Conservation (phyloP, 75 land plant species). For the Chamaecyparis obtusa region DNA sequence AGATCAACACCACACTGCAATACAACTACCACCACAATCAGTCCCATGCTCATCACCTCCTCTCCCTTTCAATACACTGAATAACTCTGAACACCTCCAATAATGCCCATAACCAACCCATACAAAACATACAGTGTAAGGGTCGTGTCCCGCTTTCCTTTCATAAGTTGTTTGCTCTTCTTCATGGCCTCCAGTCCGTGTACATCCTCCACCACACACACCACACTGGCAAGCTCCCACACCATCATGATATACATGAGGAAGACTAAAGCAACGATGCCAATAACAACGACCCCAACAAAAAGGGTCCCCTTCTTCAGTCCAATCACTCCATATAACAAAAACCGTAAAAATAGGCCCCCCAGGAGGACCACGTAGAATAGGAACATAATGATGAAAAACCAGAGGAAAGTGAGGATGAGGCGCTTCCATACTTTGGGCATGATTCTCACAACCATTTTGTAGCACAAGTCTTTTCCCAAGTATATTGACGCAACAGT, state of each 20-base stretch:
- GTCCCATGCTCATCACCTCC: background rate
- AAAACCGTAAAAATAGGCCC: background rate
- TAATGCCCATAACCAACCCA: background rate
- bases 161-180: constrained; percentile 56
- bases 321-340: background rate
- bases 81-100: constrained; percentile 3
- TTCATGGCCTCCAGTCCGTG: constrained; percentile 58
- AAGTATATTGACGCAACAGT: constrained; percentile 60
- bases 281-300: no score
- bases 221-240: no score
- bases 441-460: constrained; percentile 50
- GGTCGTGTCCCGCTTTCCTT: constrained; percentile 48
- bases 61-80: constrained; percentile 9
- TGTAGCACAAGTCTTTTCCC: constrained; percentile 28
- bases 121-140: constrained; percentile 28
- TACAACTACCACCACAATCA: background rate
- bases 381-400: constrained; percentile 31
- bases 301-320: no score
- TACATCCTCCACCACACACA: constrained; percentile 58
- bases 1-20: constrained; percentile 29
- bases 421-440: constrained; percentile 79
- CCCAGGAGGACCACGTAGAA: constrained; percentile 23
- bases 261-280: no score
- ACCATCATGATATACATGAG: no score
- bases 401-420: constrained; percentile 59